These are phyloP conservation scores for Teunomyces pallodes DNA, from an alignment of 805 yeast species.

Conservation along the genomic window DNA sequence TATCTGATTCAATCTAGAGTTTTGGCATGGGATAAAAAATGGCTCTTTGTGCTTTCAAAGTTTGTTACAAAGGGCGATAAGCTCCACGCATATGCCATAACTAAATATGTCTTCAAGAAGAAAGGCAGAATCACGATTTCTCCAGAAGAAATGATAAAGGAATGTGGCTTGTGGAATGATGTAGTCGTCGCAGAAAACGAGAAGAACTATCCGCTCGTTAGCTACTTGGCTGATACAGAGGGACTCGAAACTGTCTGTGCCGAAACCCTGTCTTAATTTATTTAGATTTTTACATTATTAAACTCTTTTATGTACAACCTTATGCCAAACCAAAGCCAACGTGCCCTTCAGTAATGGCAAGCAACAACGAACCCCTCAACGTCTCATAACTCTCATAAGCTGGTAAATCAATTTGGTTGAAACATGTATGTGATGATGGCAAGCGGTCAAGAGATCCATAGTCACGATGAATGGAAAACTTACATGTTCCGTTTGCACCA, in stretches of 20 bases:
- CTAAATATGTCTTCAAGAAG: conserved; percentile 77
- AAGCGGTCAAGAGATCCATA: conserved; percentile 81
- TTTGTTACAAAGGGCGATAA: conserved; percentile 44
- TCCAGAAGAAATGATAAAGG: conserved; percentile 58
- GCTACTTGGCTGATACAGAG: conserved; percentile 19
- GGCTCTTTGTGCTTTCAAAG: conserved; percentile 71
- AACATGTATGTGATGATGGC: conserved; percentile 96
- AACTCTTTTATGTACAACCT: background rate
- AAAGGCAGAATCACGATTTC: conserved; percentile 70
- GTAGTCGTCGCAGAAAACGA: conserved; percentile 44
- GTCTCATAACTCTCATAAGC: conserved; percentile 88
- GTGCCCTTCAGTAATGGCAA: conserved; percentile 91
- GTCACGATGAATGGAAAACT: conserved; percentile 86
- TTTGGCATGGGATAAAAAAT: conserved; percentile 82
- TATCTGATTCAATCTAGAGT: conserved; percentile 59
- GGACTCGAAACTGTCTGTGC: background rate
- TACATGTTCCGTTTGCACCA: conserved; percentile 82
- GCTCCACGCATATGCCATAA: conserved; percentile 58
- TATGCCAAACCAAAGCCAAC: conserved; percentile 91
- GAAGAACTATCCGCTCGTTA: conserved; percentile 40
- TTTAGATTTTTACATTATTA: background rate
- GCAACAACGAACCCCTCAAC: conserved; percentile 70
- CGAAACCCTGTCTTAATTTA: background rate
- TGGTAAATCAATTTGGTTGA: conserved; percentile 91
- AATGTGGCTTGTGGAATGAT: conserved; percentile 55